Percentiles rank a stretch among this genome's conserved stretches.
These are phyloP conservation scores for Lyophyllum decastes DNA, from an alignment of 768 basidiomycete genomes.

Conservation along the genomic window DNA sequence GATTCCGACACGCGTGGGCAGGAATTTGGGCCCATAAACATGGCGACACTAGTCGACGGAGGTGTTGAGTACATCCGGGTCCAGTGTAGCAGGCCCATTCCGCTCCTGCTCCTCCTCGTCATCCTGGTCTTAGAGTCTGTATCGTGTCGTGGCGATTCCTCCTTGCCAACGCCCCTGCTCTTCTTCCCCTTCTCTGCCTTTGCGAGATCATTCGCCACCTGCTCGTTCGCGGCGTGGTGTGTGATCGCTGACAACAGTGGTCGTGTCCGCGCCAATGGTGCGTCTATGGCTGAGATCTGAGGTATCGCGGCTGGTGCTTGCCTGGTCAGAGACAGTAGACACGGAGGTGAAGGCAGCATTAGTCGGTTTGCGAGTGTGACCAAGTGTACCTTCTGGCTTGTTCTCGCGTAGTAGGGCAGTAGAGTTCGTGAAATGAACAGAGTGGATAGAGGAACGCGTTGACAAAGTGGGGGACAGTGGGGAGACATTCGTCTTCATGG, in stretches of 20 bases:
- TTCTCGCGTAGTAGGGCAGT: constrained; percentile 69
- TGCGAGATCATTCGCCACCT: too few species aligned
- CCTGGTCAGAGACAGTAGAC: too few species aligned
- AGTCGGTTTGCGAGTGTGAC: constrained; percentile 58
- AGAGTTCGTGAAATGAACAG: constrained; percentile 53
- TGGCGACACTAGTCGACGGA: constrained; percentile 59
- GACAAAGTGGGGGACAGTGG: constrained; percentile 84
- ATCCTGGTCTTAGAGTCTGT: too few species aligned
- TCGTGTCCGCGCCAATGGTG: constrained; percentile 34
- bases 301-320: constrained; percentile 12
- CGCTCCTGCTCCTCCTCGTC: too few species aligned
- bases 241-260: too few species aligned
- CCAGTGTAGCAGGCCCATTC: constrained; percentile 31
- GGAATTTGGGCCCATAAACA: constrained; percentile 75
- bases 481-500: constrained; percentile 19
- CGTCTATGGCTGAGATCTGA: constrained; percentile 38
- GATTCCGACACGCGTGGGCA: constrained; percentile 75
- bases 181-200: too few species aligned
- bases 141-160: too few species aligned
- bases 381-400: constrained; percentile 45
- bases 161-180: too few species aligned
- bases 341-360: constrained; percentile 56
- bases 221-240: too few species aligned
- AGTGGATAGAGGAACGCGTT: constrained; percentile 46
- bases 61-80: constrained; percentile 33